phyloP scores from a whole-genome alignment of 2,329 filamentous ascomycete genomes.

The Claviceps humidiphila region DNA sequence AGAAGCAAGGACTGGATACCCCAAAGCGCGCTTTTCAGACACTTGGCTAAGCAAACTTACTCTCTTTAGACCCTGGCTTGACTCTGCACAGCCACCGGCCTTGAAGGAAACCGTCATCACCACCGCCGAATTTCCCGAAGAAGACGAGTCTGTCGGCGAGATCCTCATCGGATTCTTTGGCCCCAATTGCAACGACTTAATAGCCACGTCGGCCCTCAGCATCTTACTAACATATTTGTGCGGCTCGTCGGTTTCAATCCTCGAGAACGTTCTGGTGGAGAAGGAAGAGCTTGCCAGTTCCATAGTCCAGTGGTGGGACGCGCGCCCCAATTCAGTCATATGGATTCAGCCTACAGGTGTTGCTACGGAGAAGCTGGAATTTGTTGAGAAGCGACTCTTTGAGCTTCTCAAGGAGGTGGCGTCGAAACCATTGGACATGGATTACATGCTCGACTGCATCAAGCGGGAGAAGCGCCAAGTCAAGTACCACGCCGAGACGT shows the following conservation, averaged over 20 bases:
- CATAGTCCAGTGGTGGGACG: conserved; percentile 66
- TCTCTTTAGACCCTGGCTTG: conserved; percentile 61
- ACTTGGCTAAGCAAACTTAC: not conserved
- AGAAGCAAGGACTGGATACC: not conserved
- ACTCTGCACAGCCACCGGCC: conserved; percentile 64
- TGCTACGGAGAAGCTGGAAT: conserved; percentile 68
- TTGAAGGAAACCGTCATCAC: conserved; percentile 62
- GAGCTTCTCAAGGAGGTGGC: conserved; percentile 72
- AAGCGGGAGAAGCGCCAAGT: conserved; percentile 67
- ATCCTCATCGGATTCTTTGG: conserved; percentile 79
- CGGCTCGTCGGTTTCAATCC: conserved; percentile 80
- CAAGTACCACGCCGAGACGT: conserved; percentile 72
- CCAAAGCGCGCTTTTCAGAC: not conserved
- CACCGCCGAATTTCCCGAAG: conserved; percentile 84
- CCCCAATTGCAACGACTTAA: conserved; percentile 60
- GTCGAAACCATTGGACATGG: conserved; percentile 71
- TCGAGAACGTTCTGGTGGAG: conserved; percentile 88
- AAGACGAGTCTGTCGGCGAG: conserved; percentile 88
- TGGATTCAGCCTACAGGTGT: conserved; percentile 80
- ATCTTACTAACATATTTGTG: conserved; percentile 77
- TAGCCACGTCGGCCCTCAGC: conserved; percentile 59
- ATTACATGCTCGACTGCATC: conserved; percentile 80
- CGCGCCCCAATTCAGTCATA: conserved; percentile 68
- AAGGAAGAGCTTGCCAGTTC: conserved; percentile 84
- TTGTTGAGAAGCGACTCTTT: conserved; percentile 76